Conservation (phyloP, 345 rosid species). For the Trapa incisa region DNA sequence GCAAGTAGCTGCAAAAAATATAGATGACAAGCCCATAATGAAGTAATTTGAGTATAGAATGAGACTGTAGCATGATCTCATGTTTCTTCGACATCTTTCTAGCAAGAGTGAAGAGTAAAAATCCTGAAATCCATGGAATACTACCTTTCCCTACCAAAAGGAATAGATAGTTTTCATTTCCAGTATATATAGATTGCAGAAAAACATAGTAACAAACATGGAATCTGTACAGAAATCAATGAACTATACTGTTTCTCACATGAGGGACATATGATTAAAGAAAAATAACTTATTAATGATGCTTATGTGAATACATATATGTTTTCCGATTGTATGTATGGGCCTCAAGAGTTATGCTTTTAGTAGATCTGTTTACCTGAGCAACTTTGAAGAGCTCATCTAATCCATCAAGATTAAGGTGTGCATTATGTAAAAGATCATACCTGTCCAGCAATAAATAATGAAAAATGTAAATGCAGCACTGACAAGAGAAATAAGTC, state of each 20-base stretch:
- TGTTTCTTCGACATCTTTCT: neutral
- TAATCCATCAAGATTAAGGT: slow-evolving; percentile 77
- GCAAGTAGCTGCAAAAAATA: slow-evolving; percentile 51
- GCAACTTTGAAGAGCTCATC: slow-evolving; percentile 79
- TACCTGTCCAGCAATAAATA: slow-evolving; percentile 35
- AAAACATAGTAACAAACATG: slow-evolving; percentile 1
- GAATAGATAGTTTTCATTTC: neutral
- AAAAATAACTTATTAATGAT: neutral
- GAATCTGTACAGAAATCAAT: neutral
- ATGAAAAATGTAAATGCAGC: neutral
- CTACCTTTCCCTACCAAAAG: neutral
- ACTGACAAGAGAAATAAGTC: neutral
- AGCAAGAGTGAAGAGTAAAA: neutral
- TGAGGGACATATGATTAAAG: neutral
- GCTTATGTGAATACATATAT: neutral
- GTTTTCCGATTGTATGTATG: neutral
- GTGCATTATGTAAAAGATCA: slow-evolving; percentile 93
- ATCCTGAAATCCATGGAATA: neutral
- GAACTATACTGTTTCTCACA: neutral
- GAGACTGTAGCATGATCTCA: neutral
- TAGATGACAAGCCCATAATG: slow-evolving; percentile 3
- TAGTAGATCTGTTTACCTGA: neutral
- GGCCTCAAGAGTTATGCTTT: neutral
- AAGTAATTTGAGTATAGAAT: neutral
- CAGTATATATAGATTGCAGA: neutral